Evolutionary conservation across 140 eudicot species (phyloP).

Genomic region (Senecio squalidus): DNA sequence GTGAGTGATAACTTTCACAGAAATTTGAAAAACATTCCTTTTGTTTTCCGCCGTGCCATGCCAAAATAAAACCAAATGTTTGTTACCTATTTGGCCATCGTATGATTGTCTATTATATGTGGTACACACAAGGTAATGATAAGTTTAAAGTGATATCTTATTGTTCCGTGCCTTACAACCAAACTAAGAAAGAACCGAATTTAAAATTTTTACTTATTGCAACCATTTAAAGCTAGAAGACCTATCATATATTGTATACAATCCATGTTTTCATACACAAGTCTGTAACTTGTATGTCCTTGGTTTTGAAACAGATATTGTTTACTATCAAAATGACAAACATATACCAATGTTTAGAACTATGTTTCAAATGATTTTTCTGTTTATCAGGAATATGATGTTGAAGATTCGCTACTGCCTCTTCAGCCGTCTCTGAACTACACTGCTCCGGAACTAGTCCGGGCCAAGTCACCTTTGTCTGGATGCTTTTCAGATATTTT

Average conservation of each 20-base stretch:
- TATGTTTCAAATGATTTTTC: conserved; percentile 63
- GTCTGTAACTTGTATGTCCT: not conserved
- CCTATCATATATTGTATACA: not conserved
- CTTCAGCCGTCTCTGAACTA: conserved; percentile 94
- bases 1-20: conserved; percentile 44
- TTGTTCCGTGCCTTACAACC: conserved; percentile 96
- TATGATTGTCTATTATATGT: too few species aligned
- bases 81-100: too few species aligned
- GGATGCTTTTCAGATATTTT: conserved; percentile 85
- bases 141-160: too few species aligned
- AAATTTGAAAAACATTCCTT: not conserved
- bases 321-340: conserved; percentile 5
- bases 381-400: conserved; percentile 81
- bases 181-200: too few species aligned
- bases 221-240: conserved; percentile 10
- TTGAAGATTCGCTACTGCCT: conserved; percentile 91
- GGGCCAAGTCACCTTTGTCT: conserved; percentile 58
- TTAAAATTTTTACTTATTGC: conserved; percentile 26
- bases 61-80: too few species aligned
- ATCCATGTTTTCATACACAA: conserved; percentile 4
- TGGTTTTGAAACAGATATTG: conserved; percentile 2
- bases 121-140: too few species aligned
- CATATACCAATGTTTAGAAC: conserved; percentile 22
- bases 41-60: conserved; percentile 72
- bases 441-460: conserved; percentile 96